phyloP scores from a whole-genome alignment of 2,329 filamentous ascomycete genomes.

The Lachnellula hyalina region DNA sequence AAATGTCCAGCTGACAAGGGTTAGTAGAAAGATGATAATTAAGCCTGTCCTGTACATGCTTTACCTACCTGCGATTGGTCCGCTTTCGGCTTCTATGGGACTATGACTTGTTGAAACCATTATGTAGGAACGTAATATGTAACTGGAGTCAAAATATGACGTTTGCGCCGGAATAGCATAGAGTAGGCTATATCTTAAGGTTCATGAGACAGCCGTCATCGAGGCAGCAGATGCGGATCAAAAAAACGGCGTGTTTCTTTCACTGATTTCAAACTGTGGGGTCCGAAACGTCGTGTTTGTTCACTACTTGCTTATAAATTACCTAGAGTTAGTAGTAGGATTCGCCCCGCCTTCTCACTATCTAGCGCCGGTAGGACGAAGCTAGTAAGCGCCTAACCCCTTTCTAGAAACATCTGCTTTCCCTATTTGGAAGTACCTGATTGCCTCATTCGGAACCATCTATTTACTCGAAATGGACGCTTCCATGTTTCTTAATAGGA shows the following conservation, averaged over 20 bases:
- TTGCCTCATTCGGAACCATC: not conserved
- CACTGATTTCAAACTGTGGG: too few relatives aligned
- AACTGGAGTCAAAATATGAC: not conserved
- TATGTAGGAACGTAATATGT: not conserved
- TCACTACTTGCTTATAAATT: too few relatives aligned
- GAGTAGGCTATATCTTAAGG: too few relatives aligned
- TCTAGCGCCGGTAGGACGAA: too few relatives aligned
- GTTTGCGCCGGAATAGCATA: too few relatives aligned
- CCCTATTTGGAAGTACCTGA: not conserved
- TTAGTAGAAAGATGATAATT: not conserved
- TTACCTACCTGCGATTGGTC: not conserved
- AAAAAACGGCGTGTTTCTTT: too few relatives aligned
- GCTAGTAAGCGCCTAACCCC: not conserved
- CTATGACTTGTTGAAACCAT: slow-evolving; percentile 1
- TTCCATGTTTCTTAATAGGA: not conserved
- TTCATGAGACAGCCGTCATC: too few relatives aligned
- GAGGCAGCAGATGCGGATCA: too few relatives aligned
- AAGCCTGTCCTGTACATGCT: not conserved
- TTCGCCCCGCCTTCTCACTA: too few relatives aligned
- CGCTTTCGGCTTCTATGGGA: not conserved
- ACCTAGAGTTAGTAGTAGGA: too few relatives aligned
- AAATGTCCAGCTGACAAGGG: slow-evolving; percentile 6
- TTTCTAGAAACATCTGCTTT: not conserved
- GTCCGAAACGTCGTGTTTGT: too few relatives aligned
- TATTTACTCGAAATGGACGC: not conserved